Conservation (phyloP, 176 grass and related monocot genomes). For the Oryza officinalis region DNA sequence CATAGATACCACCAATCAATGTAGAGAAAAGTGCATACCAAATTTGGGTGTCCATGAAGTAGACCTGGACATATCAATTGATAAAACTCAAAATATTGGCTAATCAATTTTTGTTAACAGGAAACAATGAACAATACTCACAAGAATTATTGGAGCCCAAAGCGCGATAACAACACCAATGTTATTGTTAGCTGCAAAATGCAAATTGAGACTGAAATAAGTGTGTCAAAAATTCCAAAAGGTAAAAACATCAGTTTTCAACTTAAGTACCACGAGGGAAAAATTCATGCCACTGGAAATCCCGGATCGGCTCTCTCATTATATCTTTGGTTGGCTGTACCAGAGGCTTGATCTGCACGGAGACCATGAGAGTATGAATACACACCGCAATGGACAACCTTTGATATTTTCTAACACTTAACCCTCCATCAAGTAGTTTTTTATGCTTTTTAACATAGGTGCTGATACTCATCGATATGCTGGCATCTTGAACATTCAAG, state of each 20-base stretch:
- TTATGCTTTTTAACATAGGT: slow-evolving; percentile 1
- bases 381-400: neutral
- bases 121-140: slow-evolving; percentile 30
- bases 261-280: slow-evolving; percentile 76
- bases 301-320: slow-evolving; percentile 68
- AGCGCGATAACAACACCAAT: slow-evolving; percentile 88
- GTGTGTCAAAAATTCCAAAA: slow-evolving; percentile 30
- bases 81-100: slow-evolving; percentile 28
- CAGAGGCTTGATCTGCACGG: slow-evolving; percentile 90
- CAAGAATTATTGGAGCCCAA: slow-evolving; percentile 98
- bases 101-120: slow-evolving; percentile 18
- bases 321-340: slow-evolving; percentile 92
- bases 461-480: neutral
- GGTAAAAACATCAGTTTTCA: slow-evolving; percentile 23
- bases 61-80: slow-evolving; percentile 62
- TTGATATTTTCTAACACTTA: neutral
- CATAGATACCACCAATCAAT: slow-evolving; percentile 93
- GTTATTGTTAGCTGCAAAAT: slow-evolving; percentile 80
- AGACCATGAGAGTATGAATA: slow-evolving; percentile 32
- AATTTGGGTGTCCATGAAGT: slow-evolving; percentile 99
- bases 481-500: slow-evolving; percentile 8
- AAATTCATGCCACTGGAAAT: slow-evolving; percentile 93
- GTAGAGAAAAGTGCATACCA: slow-evolving; percentile 99
- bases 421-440: neutral
- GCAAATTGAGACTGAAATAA: slow-evolving; percentile 46